A percentile compares a stretch with the other conserved stretches of the same genome.
These are phyloP conservation scores for Suhomyces maxii DNA, from an alignment of 1,139 yeast species.

Conservation along the genomic window DNA sequence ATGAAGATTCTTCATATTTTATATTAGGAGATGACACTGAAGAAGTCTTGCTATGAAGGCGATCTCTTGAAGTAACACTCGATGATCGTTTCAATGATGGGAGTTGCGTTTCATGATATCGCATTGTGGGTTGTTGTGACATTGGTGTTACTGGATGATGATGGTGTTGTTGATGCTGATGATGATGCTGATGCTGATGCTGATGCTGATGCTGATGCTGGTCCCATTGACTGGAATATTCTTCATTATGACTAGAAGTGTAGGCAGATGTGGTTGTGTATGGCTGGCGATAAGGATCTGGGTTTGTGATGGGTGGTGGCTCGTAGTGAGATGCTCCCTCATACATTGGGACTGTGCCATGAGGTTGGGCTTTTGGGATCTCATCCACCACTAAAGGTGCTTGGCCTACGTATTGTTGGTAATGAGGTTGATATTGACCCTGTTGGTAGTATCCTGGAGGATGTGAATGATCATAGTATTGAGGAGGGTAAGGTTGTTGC, in stretches of 20 bases:
- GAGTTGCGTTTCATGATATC: neutral
- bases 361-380: constrained; percentile 1
- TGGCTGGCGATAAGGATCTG: constrained; percentile 4
- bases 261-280: constrained; percentile 2
- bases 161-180: neutral
- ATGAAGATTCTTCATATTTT: constrained; percentile 5
- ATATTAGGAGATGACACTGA: constrained; percentile 3
- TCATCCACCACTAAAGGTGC: neutral
- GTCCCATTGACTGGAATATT: constrained; percentile 4
- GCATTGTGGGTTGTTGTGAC: neutral
- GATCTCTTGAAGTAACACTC: constrained; percentile 1
- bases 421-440: constrained; percentile 1
- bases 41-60: constrained; percentile 2
- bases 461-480: constrained; percentile 3
- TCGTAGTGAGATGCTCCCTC: constrained; percentile 1
- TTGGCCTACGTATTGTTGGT: constrained; percentile 3
- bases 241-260: constrained; percentile 2
- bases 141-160: neutral
- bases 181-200: constrained; percentile 8
- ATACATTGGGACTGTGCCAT: neutral
- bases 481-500: constrained; percentile 7
- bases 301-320: neutral
- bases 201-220: constrained; percentile 1
- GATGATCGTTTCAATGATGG: constrained; percentile 1
- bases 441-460: constrained; percentile 2